These are phyloP conservation scores for Ormosia emarginata DNA, from an alignment of 306 rosid species.

Conservation along the genomic window DNA sequence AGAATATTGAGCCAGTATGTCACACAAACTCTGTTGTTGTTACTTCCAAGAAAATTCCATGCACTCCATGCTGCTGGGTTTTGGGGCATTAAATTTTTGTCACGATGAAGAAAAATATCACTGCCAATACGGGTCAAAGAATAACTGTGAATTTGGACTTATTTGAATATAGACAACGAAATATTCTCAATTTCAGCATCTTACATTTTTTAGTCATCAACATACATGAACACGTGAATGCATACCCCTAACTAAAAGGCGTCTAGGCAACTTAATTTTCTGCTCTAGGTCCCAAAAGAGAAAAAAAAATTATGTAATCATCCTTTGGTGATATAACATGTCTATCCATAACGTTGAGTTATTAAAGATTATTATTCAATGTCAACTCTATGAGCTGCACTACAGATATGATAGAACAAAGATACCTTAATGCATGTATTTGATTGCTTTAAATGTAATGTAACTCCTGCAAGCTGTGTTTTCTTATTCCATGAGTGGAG, in stretches of 20 bases:
- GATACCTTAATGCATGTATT: neutral
- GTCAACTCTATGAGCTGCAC: neutral
- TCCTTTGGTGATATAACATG: neutral
- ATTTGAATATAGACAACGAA: slow-evolving; percentile 9
- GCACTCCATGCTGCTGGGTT: slow-evolving; percentile 97
- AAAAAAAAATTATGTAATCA: neutral
- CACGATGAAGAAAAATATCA: slow-evolving; percentile 90
- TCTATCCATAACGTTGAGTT: neutral
- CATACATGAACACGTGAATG: neutral
- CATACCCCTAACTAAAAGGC: neutral
- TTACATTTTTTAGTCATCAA: neutral
- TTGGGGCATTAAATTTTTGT: slow-evolving; percentile 83
- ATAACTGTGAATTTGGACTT: slow-evolving; percentile 35
- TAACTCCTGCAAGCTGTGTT: neutral
- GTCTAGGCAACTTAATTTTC: neutral
- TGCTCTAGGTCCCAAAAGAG: neutral
- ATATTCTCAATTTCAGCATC: slow-evolving; percentile 3
- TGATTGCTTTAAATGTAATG: neutral
- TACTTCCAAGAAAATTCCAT: slow-evolving; percentile 87
- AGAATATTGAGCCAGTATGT: slow-evolving; percentile 96
- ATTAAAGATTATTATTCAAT: neutral
- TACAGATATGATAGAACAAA: neutral
- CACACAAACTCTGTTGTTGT: slow-evolving; percentile 57
- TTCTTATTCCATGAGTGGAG: neutral
- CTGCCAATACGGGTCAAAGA: slow-evolving; percentile 65